Evolutionary conservation across 2,329 filamentous ascomycete genomes (phyloP), one percentile per base, ranked within the genome.

Genomic region (Alternaria tenuissima): DNA sequence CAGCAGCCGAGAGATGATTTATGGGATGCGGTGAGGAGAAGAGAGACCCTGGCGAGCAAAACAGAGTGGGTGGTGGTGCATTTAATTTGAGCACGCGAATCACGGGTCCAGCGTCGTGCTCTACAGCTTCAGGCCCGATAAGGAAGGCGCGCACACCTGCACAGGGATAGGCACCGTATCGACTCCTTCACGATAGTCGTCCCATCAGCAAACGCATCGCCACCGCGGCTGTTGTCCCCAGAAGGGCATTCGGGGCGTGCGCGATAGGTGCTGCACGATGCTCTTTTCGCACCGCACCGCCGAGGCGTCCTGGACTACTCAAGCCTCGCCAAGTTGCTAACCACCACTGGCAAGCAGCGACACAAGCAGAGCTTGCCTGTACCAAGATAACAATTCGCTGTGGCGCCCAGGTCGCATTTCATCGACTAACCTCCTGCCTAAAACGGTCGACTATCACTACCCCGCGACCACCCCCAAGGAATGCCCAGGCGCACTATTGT

Each of bases 171-270:
- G 52, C 47, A 38, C 20, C 38, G 44, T 51, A 56, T 53, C 44
- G 26, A 36, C 38, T 52, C 32, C 51, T 49, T 44, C 55, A 58
- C 58, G 1, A 55, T 48, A 18, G 39, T 26, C 32, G 34, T 47
- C 7, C 34, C 66, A 63, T 60, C 59, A 65, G 62, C 58, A 60
- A 52, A 52, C 41, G 36, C 51, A 38, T 65, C 60, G 68, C 68
- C 68, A 68, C 63, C 47, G 60, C 65, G 65, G 62, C 61, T 64
- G 56, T 56, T 57, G 57, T 55, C 38, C 58, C 64, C 58, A 38
- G 38, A 48, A 60, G 20, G 39, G 57, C 32, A 47, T 24, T 52
- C 32, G 58, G 43, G 41, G 55, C 62, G 43, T 51, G 41, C 34
- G 54, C 38, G 55, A 54, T 52, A 26, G 49, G 36, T 55, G 39